Conservation (phyloP, 2,329 filamentous ascomycete species). For the Didymellaceae sp. region DNA sequence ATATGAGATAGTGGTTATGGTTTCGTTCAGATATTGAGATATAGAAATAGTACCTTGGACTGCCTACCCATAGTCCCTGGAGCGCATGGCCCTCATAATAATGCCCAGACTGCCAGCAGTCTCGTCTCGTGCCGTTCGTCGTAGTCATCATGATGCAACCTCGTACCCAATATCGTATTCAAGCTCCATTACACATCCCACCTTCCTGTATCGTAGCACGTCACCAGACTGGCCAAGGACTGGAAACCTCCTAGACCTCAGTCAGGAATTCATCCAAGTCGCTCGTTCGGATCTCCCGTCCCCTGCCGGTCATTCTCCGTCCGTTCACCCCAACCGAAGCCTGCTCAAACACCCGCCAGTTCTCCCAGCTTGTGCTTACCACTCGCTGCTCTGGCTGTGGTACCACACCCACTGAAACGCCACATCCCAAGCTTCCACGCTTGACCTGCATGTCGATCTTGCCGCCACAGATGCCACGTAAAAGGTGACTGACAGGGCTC, state of each 20-base stretch:
- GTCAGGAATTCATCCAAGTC: conserved; percentile 18
- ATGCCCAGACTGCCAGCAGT: conserved; percentile 18
- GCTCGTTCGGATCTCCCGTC: conserved; percentile 7
- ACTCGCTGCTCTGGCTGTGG: conserved; percentile 26
- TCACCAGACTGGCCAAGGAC: neutral
- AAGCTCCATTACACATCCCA: neutral
- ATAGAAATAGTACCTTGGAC: conserved; percentile 17
- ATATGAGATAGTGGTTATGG: neutral
- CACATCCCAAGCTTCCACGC: conserved; percentile 24
- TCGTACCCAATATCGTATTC: conserved; percentile 4
- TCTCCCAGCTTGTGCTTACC: conserved; percentile 37
- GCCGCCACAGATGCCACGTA: conserved; percentile 48
- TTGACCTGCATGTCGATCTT: conserved; percentile 41
- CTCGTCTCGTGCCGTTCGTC: conserved; percentile 2
- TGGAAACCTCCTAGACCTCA: conserved; percentile 3
- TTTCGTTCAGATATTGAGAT: conserved; percentile 13
- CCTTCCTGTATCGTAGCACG: neutral
- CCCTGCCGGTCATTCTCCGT: neutral
- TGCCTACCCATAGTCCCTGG: conserved; percentile 7
- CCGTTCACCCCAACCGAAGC: conserved; percentile 3
- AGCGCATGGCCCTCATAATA: conserved; percentile 9
- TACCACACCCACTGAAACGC: conserved; percentile 19
- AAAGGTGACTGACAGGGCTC: conserved; percentile 43
- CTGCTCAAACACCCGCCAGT: conserved; percentile 23
- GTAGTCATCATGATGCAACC: conserved; percentile 17